Evolutionary conservation across 331 rosid genomes (phyloP), one percentile per base, ranked within the genome.

Genomic region (Ulmus americana): DNA sequence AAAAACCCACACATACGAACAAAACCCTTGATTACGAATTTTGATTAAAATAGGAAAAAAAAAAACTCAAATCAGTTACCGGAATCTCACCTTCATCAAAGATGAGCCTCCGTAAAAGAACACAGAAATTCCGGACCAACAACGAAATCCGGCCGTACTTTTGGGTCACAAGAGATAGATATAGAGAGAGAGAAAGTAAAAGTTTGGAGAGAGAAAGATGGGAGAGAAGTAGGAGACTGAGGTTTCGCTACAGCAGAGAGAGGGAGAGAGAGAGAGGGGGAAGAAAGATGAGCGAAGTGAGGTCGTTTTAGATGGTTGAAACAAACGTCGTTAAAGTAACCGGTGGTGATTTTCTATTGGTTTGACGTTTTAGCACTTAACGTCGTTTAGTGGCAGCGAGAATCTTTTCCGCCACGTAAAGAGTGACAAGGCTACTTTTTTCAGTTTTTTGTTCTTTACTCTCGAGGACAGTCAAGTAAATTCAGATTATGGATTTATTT

Each of bases 281-380:
- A 10, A 6, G 55, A 39, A 55, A 45, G 54, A 6, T 7, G 39
- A 15, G 65, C 14, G 16, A 39, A 35, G 51, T 39, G 16, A 38
- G 20, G 82, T 78, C 79, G 79, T 73, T 64, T 63, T 16, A 63
- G 76, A 66, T 76, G 71, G 82, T 18, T 22, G 14, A 0, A 20
- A 55, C 71, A 28, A 78, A 88, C 90, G 85, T 6, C 76, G 86
- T 77, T 61, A 61, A 59, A 28, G 35, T 28, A 40, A 20, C 12
- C 15, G 54, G 55, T 45, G 11, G 14, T 15, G 1, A 9, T 62
- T 47, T 8, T 1, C 0, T 2, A 4, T 14, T 39, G 18, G 18
- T 40, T 58, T 44, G 61, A 39, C 52, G 68, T 53, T 43, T 49
- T 16, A 52, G 10, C 16, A 12, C 3, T 47, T 40, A 48, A 76